Percentiles rank a stretch among this genome's conserved stretches.
phyloP scores from a whole-genome alignment of 2,329 filamentous ascomycete species.

The Paradendryphiella salina region DNA sequence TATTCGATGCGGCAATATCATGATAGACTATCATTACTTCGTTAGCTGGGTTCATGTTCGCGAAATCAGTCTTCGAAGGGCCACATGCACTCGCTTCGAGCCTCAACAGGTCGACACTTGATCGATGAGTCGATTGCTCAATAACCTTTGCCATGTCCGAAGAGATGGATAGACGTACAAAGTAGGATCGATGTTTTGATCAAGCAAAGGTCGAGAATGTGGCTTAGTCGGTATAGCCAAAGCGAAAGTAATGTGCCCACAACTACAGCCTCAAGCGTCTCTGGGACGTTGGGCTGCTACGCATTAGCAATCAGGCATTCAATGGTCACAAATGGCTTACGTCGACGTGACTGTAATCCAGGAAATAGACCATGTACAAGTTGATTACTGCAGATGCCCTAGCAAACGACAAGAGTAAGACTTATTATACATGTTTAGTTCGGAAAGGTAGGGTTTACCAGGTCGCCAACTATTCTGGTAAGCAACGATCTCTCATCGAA shows the following conservation, averaged over 20 bases:
- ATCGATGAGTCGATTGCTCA: background rate
- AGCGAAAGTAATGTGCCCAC: constrained; percentile 21
- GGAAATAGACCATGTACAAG: constrained; percentile 31
- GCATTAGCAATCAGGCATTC: background rate
- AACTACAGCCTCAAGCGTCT: constrained; percentile 16
- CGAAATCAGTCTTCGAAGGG: background rate
- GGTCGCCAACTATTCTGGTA: constrained; percentile 29
- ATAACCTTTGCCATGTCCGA: background rate
- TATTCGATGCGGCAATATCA: constrained; percentile 34
- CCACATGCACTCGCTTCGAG: background rate
- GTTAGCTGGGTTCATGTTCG: constrained; percentile 1
- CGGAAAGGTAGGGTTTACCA: constrained; percentile 16
- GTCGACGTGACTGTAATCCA: constrained; percentile 25
- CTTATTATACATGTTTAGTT: background rate
- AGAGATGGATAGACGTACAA: constrained; percentile 9
- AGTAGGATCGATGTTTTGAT: constrained; percentile 43
- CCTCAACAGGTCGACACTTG: background rate
- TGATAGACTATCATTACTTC: constrained; percentile 30
- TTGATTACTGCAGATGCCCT: constrained; percentile 33
- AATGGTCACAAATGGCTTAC: constrained; percentile 11
- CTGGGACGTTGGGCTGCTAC: background rate
- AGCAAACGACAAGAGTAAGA: background rate
- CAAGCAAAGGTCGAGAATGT: constrained; percentile 35
- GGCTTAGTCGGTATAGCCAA: constrained; percentile 38
- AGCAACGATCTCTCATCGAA: constrained; percentile 5